phyloP scores from a whole-genome alignment of 2,329 filamentous ascomycete genomes.

The Nigrospora sphaerica region DNA sequence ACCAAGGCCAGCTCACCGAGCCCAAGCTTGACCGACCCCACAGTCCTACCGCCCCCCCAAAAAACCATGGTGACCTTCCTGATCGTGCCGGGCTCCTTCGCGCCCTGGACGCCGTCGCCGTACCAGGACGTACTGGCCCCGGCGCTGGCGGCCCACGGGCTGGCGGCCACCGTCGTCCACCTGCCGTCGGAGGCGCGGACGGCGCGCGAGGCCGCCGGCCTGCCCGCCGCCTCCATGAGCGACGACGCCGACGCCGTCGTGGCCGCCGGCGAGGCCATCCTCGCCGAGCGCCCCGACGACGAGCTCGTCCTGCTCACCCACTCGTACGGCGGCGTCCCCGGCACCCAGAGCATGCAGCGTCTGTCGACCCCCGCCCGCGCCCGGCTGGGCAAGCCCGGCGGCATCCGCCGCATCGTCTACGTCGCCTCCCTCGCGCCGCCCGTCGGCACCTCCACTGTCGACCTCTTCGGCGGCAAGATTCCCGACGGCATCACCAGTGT shows the following conservation, averaged over 20 bases:
- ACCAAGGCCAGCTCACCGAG: too few species aligned
- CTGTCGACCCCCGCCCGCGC: conserved; percentile 24
- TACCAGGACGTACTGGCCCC: too few species aligned
- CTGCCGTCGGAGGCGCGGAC: too few species aligned
- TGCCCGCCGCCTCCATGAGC: too few species aligned
- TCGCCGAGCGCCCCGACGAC: conserved; percentile 22
- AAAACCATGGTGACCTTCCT: too few species aligned
- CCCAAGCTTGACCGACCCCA: too few species aligned
- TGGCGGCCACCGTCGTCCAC: too few species aligned
- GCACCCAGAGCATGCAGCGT: conserved; percentile 23
- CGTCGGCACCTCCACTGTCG: conserved; percentile 12
- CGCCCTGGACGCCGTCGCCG: too few species aligned
- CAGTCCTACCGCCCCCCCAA: too few species aligned
- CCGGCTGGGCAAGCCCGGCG: conserved; percentile 26
- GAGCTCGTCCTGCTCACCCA: conserved; percentile 16
- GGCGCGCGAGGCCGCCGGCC: too few species aligned
- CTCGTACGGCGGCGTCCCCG: conserved; percentile 17
- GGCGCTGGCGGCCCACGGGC: too few species aligned
- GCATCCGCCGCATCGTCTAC: conserved; percentile 25
- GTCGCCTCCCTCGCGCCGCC: conserved; percentile 16
- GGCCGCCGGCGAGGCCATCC: conserved; percentile 19
- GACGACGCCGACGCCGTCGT: conserved; percentile 25
- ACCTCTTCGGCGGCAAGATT: conserved; percentile 1
- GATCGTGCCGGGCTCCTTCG: too few species aligned
- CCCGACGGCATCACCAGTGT: conserved; percentile 3